Evolutionary conservation across 2,329 filamentous ascomycete genomes (phyloP), one percentile per base, ranked within the genome.

Genomic region (Penicillium sp.): DNA sequence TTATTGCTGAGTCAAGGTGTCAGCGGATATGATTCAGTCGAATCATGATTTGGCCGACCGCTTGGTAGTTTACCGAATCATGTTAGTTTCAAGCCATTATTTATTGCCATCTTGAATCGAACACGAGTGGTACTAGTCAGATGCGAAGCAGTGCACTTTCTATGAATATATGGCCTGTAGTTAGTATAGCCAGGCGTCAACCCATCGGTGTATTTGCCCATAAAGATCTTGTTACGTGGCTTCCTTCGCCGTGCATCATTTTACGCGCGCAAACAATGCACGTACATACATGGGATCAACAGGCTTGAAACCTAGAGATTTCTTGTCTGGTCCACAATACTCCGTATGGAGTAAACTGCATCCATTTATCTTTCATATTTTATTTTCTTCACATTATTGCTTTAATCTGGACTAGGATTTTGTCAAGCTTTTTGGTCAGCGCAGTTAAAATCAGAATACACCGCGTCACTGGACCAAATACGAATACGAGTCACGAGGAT

Each of bases 401-500:
- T 33, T 33, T 41, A 6, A 56, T 52, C 33, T 29, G 31, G 46
- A 41, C 31, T 33, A 50, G 29, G 40, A 57, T 54, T 17, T 60
- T 51, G 54, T 55, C 59, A 63, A 67, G 63, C 60, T 63, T 62
- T 60, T 41, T 45, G 31, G 54, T 62, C 54, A 62, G 59, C 54
- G 52, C 55, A 59, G 60, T 59, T 56, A 43, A 42, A 63, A 58
- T 59, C 43, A 35, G 59, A 65, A 61, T 55, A 50, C 58, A 50
- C 60, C 46, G 62, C 53, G 60, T 65, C 60, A 65, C 55, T 60
- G 25, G 54, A 47, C 42, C 42, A 0, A 38, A 64, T 64, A 63
- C 62, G 62, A 63, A 55, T 62, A 63, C 63, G 57, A 65, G 54
- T 67, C 64, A 67, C 59, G 63, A 58, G 65, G 31, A 53, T 47